Conservation (phyloP, 108 stramenopile genomes). For the Pseudonitzschia delicatissima region DNA sequence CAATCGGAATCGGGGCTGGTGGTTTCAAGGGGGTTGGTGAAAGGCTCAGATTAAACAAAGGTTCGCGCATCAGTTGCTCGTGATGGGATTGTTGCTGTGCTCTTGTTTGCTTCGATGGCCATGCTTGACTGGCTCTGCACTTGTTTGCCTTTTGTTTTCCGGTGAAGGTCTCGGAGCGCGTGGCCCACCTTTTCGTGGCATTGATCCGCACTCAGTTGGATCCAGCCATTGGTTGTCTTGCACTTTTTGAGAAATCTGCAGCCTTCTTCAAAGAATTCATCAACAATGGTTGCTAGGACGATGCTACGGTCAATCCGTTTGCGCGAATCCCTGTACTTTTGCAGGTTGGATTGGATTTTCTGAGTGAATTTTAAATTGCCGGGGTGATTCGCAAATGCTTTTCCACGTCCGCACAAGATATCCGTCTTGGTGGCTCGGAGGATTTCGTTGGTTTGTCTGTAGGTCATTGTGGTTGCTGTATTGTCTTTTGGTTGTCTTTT, state of each 20-base stretch:
- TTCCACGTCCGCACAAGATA: conserved; percentile 49
- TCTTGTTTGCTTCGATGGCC: neutral
- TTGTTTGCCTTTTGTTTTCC: neutral
- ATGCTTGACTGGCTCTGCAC: neutral
- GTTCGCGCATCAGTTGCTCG: no score
- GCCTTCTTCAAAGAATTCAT: conserved; percentile 14
- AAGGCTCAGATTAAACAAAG: no score
- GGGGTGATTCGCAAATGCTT: conserved; percentile 22
- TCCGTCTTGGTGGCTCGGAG: conserved; percentile 18
- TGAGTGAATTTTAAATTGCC: conserved; percentile 39
- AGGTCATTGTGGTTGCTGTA: neutral
- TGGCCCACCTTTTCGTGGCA: conserved; percentile 39
- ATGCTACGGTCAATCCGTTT: conserved; percentile 16
- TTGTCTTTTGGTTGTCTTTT: neutral
- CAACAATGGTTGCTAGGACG: conserved; percentile 28
- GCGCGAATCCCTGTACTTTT: conserved; percentile 19
- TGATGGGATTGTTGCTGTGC: no score
- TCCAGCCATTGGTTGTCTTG: conserved; percentile 19
- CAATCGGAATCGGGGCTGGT: no score
- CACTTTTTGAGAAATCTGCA: conserved; percentile 29
- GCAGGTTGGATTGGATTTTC: conserved; percentile 16
- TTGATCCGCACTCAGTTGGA: conserved; percentile 10
- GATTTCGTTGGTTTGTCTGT: neutral
- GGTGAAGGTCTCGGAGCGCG: conserved; percentile 31
- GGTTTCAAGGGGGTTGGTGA: no score